Evolutionary conservation across 1,284 basidiomycete genomes (phyloP), one percentile per base, ranked within the genome.

Genomic region (Xerocomus cyaneibrunnescens): DNA sequence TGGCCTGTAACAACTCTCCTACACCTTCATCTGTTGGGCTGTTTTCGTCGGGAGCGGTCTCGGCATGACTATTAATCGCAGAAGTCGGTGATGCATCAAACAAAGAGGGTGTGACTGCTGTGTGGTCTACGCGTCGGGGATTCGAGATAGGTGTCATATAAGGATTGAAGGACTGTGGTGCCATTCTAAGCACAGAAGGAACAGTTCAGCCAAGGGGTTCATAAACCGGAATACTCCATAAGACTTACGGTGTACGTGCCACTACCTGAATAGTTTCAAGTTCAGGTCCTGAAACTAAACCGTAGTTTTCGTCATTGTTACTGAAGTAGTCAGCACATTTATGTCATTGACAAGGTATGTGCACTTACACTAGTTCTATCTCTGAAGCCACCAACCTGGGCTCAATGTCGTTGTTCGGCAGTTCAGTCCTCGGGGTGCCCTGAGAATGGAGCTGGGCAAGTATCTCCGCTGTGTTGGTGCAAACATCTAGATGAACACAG

Each of bases 81-180:
- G 43, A 40, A 23, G 44, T 60, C 9, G 59, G 62, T 21, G 63
- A 48, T 2, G 25, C 21, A 13, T 45, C 13, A 13, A 38, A 35
- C 14, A 27, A 38, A 36, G 41, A 49, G 25, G 41, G 39, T 3
- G 27, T 25, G 14, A 14, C 16, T 32, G 40, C 34, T 14, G 16
- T 5, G 40, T 49, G 27, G 30, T 46, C 34, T 5, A n/a, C 38
- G 22, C 37, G 48, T 39, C 62, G 56, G 17, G 64, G 52, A 42
- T 64, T 65, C 19, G 63, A 64, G 30, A 62, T 3, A 0, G 62
- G 62, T 22, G 62, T 64, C 64, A 67, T 41, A 35, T 64, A 64
- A 2, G 63, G 62, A 40, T 64, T 66, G 6, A 55, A 50, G n/a
- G 44, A 38, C 44, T 51, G 58, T 27, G 48, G 21, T 5, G 40